Evolutionary conservation across 768 basidiomycete genomes (phyloP).

Genomic region (Mycena galopus): DNA sequence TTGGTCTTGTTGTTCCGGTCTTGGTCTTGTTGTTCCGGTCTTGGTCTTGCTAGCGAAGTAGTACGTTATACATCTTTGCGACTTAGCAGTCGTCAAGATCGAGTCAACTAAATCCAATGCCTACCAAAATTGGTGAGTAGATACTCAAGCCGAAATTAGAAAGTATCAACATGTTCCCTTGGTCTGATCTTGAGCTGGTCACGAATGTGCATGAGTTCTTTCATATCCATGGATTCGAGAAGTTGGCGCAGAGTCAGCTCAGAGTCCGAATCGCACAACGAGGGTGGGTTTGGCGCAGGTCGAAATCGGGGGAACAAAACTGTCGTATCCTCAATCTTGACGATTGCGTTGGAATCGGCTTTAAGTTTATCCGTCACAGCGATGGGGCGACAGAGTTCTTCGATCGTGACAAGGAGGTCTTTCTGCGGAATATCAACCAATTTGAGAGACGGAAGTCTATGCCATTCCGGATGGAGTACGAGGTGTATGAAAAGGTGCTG

Average conservation of each 20-base stretch:
- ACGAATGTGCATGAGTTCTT: neutral
- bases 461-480: constrained; percentile 21
- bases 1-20: neutral
- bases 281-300: neutral
- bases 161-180: constrained; percentile 7
- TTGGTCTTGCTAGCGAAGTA: no score
- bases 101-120: constrained; percentile 17
- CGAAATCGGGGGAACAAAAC: neutral
- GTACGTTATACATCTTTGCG: neutral
- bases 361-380: neutral
- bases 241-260: constrained; percentile 18
- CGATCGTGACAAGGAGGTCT: constrained; percentile 6
- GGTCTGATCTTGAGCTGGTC: constrained; percentile 21
- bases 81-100: neutral
- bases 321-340: neutral
- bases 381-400: constrained; percentile 7
- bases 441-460: constrained; percentile 17
- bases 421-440: constrained; percentile 11
- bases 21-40: constrained; percentile 7
- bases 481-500: constrained; percentile 29
- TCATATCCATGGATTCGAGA: constrained; percentile 8
- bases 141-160: no score
- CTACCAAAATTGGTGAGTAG: neutral
- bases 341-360: no score
- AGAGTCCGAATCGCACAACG: constrained; percentile 20